A percentile compares a stretch with the other conserved stretches of the same genome.
These are phyloP conservation scores for Dunaliella sp. DNA, from an alignment of 139 green algal species.

Conservation along the genomic window DNA sequence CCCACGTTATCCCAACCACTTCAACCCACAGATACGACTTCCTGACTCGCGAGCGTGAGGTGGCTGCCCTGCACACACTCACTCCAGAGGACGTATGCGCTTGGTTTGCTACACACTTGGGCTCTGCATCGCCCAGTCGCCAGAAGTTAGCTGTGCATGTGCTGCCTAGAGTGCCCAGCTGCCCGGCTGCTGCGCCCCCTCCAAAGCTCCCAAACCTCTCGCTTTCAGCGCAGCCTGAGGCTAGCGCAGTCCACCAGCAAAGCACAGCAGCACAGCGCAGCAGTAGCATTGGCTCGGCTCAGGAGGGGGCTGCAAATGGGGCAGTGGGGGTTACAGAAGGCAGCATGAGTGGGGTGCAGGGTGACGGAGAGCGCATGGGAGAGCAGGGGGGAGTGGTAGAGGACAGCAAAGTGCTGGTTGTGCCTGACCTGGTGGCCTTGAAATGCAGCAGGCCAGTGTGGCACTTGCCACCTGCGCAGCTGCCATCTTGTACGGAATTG, in stretches of 20 bases:
- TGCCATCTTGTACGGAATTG: neutral
- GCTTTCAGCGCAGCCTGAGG: neutral
- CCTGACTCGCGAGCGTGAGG: constrained; percentile 49
- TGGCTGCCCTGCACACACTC: constrained; percentile 41
- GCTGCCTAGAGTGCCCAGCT: neutral
- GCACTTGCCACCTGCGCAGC: neutral
- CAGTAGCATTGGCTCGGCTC: neutral
- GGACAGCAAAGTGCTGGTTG: neutral
- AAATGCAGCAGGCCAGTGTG: neutral
- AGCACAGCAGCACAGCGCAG: neutral
- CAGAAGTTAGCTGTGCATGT: constrained; percentile 57
- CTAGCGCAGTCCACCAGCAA: too few relatives aligned
- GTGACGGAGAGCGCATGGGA: neutral
- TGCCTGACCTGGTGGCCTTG: neutral
- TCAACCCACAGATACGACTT: constrained; percentile 67
- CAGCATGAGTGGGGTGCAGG: neutral
- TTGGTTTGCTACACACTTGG: constrained; percentile 36
- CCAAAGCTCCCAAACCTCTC: neutral
- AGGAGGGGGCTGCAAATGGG: neutral
- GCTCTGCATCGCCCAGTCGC: constrained; percentile 8
- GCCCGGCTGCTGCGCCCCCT: neutral
- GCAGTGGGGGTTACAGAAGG: neutral
- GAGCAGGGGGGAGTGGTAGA: neutral
- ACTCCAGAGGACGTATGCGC: constrained; percentile 32
- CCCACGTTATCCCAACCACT: too few relatives aligned